phyloP scores from a whole-genome alignment of 257 asterid genomes.

The Dorcoceras hygrometricum region DNA sequence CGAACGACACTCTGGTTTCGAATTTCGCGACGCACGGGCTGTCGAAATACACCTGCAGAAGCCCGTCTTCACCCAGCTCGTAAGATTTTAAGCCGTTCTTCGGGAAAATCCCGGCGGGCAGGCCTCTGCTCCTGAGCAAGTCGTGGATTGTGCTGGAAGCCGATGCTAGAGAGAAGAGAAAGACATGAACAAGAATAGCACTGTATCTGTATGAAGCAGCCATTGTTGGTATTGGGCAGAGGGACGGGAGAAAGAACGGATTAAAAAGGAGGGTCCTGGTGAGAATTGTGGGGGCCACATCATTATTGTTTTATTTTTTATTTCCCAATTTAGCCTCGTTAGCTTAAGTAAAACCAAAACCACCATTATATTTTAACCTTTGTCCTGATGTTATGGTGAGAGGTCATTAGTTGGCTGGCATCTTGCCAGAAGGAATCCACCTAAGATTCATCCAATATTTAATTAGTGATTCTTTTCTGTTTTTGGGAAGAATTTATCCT shows the following conservation, averaged over 20 bases:
- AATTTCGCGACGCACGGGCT: conserved; percentile 75
- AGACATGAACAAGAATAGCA: conserved; percentile 25
- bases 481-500: no score
- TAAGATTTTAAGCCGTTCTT: conserved; percentile 65
- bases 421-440: conserved; percentile 37
- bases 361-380: no score
- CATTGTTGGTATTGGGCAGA: conserved; percentile 19
- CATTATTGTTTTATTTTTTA: conserved; percentile 3
- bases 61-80: conserved; percentile 50
- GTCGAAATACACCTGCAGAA: conserved; percentile 59
- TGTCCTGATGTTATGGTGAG: not conserved
- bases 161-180: conserved; percentile 20
- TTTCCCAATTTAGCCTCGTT: conserved; percentile 23
- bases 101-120: conserved; percentile 82
- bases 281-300: conserved; percentile 41
- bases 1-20: conserved; percentile 68
- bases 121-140: conserved; percentile 64
- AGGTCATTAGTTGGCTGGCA: conserved; percentile 22
- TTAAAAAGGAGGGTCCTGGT: conserved; percentile 24
- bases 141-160: conserved; percentile 47
- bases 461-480: no score
- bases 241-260: conserved; percentile 1
- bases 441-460: conserved; percentile 27
- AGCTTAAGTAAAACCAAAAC: not conserved
- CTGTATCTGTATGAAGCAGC: conserved; percentile 16